Conservation (phyloP, 2,329 filamentous ascomycete species). For the Alternaria gaisen region DNA sequence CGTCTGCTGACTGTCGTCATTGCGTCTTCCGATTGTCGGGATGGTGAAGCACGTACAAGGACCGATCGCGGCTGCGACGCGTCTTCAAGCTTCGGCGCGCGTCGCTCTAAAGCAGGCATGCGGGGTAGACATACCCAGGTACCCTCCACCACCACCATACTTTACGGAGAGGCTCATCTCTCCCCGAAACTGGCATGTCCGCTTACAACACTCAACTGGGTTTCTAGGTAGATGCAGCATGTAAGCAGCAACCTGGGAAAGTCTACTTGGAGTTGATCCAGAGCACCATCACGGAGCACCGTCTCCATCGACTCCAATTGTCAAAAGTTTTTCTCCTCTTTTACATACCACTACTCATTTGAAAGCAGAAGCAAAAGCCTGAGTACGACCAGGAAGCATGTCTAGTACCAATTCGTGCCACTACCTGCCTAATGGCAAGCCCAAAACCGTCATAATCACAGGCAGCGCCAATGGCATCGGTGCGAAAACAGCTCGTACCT, state of each 20-base stretch:
- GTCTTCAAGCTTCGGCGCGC: not conserved
- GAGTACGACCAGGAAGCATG: not conserved
- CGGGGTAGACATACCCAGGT: not conserved
- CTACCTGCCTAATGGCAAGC: slow-evolving; percentile 23
- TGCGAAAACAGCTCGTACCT: slow-evolving; percentile 50
- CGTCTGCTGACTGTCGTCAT: not conserved
- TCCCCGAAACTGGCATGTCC: not conserved
- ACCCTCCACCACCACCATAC: not conserved
- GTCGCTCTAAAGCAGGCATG: not conserved
- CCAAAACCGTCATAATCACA: slow-evolving; percentile 54
- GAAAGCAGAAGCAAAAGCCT: not conserved
- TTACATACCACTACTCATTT: not conserved
- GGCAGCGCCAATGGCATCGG: slow-evolving; percentile 56
- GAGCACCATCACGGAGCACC: not conserved
- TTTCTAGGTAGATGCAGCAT: not conserved
- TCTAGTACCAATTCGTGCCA: slow-evolving; percentile 4
- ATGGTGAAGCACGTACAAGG: not conserved
- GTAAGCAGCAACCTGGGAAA: not conserved
- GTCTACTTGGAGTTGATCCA: not conserved
- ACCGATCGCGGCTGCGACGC: slow-evolving; percentile 1
- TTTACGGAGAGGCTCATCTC: not conserved
- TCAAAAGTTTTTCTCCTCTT: not conserved
- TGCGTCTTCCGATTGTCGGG: not conserved
- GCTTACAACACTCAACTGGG: not conserved
- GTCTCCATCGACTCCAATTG: not conserved